Conservation (phyloP, 305 asterid species). For the Euphrasia arctica region DNA sequence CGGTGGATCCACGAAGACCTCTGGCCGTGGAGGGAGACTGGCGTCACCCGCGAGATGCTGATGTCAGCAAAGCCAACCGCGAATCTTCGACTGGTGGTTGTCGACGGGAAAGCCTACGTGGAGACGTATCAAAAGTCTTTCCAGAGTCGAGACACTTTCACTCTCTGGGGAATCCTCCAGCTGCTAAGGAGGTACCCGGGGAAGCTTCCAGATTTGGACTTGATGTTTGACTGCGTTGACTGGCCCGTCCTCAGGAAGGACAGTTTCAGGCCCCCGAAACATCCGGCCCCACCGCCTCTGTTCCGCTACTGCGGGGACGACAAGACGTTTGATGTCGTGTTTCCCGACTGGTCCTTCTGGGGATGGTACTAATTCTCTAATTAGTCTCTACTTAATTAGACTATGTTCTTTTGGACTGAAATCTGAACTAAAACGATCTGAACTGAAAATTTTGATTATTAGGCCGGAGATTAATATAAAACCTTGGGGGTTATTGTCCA, state of each 20-base stretch:
- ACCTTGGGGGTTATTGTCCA: conserved; percentile 46
- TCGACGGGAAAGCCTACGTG: conserved; percentile 71
- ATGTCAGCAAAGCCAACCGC: conserved; percentile 60
- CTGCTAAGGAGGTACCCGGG: conserved; percentile 82
- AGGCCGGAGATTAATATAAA: conserved; percentile 75
- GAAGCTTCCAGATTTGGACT: conserved; percentile 77
- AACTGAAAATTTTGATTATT: conserved; percentile 13
- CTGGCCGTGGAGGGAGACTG: conserved; percentile 91
- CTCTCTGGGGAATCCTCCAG: conserved; percentile 90
- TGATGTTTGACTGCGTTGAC: conserved; percentile 76
- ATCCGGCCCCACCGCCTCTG: conserved; percentile 63
- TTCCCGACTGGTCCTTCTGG: conserved; percentile 99
- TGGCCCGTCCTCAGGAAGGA: conserved; percentile 69
- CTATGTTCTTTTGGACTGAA: no score
- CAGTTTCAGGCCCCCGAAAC: conserved; percentile 26
- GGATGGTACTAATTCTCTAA: conserved; percentile 59
- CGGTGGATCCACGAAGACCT: conserved; percentile 84
- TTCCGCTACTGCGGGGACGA: conserved; percentile 74
- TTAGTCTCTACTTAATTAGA: no score
- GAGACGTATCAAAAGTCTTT: conserved; percentile 41
- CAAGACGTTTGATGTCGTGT: conserved; percentile 61
- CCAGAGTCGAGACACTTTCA: conserved; percentile 31
- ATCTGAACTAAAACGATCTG: no score
- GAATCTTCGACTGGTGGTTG: conserved; percentile 60
- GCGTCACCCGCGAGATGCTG: conserved; percentile 73